phyloP scores from a whole-genome alignment of 176 grass and related monocot genomes.

The Triticum dicoccoides region DNA sequence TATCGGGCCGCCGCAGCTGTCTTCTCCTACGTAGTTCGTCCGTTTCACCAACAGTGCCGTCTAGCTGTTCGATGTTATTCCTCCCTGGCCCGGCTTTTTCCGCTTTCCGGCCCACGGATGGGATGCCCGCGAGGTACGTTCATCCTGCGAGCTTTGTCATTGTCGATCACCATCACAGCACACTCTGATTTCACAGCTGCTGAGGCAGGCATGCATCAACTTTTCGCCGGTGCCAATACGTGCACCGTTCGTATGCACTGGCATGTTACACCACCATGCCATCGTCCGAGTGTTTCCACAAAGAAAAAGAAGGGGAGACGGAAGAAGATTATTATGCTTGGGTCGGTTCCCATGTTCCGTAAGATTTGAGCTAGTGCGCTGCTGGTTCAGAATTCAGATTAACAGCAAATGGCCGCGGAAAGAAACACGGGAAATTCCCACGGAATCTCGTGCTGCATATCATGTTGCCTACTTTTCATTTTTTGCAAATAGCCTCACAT shows the following conservation, averaged over 20 bases:
- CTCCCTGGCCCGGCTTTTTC: neutral
- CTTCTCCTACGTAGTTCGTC: slow-evolving; percentile 1
- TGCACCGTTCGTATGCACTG: neutral
- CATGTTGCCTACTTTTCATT: slow-evolving; percentile 26
- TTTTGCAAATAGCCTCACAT: neutral
- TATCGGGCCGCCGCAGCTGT: neutral
- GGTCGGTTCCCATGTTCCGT: slow-evolving; percentile 26
- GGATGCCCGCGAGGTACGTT: neutral
- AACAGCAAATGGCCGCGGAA: slow-evolving; percentile 25
- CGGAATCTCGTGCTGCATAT: slow-evolving; percentile 2
- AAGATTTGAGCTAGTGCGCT: slow-evolving; percentile 21
- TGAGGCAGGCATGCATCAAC: neutral
- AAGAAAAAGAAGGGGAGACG: neutral
- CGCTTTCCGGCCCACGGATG: slow-evolving; percentile 15
- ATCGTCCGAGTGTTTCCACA: slow-evolving; percentile 3
- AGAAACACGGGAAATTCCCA: slow-evolving; percentile 34
- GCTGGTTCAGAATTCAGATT: slow-evolving; percentile 13
- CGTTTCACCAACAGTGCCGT: slow-evolving; percentile 25
- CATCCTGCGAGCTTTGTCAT: neutral
- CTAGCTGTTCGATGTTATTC: slow-evolving; percentile 41
- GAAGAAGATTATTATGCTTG: neutral
- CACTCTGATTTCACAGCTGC: neutral
- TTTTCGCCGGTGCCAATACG: neutral
- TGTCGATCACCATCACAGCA: neutral
- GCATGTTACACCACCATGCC: slow-evolving; percentile 2